phyloP scores from a whole-genome alignment of 2,329 filamentous ascomycete species.

The Diaporthe vexans region DNA sequence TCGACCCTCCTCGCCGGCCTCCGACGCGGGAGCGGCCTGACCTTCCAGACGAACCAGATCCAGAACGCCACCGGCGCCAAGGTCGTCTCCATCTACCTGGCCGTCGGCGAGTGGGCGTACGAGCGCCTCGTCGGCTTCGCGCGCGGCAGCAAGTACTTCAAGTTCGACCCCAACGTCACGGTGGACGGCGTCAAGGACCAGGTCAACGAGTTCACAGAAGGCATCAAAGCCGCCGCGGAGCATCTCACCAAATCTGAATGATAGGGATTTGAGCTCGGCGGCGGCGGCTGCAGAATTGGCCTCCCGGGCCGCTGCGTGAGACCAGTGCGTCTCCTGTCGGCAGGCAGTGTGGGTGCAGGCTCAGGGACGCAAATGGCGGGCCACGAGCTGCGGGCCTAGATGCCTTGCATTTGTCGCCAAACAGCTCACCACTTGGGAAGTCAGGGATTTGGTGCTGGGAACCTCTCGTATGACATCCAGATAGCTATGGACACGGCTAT shows the following conservation, averaged over 20 bases:
- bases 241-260: slow-evolving; percentile 13
- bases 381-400: too few species aligned
- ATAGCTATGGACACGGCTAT: background rate
- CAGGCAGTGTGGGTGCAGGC: too few species aligned
- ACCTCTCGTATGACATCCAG: background rate
- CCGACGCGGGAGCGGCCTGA: slow-evolving; percentile 39
- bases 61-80: slow-evolving; percentile 35
- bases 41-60: slow-evolving; percentile 40
- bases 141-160: slow-evolving; percentile 39
- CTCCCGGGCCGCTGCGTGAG: background rate
- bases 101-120: slow-evolving; percentile 39
- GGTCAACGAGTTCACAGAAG: slow-evolving; percentile 41
- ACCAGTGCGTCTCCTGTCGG: background rate
- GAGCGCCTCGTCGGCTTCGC: slow-evolving; percentile 38
- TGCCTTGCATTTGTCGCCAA: background rate
- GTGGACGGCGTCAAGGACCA: slow-evolving; percentile 40
- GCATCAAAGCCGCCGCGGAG: slow-evolving; percentile 40
- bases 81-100: slow-evolving; percentile 34
- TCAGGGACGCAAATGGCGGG: background rate
- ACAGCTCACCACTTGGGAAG: too few species aligned
- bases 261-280: background rate
- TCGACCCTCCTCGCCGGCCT: slow-evolving; percentile 41
- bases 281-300: background rate
- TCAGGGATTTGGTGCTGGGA: background rate
- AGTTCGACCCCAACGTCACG: slow-evolving; percentile 40